Evolutionary conservation across 495 filamentous ascomycete genomes (phyloP), one percentile per base, ranked within the genome.

Genomic region (Aspergillus funiculosus): DNA sequence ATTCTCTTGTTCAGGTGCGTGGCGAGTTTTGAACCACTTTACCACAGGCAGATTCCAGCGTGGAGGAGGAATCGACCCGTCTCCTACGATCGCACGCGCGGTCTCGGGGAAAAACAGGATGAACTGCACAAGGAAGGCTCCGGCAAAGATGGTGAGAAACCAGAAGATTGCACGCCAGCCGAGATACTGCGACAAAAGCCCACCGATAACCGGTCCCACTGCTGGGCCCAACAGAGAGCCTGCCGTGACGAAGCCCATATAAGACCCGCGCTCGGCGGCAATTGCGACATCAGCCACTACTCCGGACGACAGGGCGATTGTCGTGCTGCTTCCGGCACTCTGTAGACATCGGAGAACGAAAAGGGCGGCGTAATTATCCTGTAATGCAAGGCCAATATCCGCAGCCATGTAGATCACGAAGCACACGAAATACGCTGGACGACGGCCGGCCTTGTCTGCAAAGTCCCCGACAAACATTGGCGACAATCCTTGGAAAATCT

Each of bases 141-240:
- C 75, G 13, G 72, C 64, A 26, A 78, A 62, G 46, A 87, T 86
- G 38, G 72, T 68, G 13, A 86, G 68, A 53, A 87, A 86, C 83
- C 83, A 87, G 61, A 90, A 90, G 42, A 85, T 81, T 21, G 77
- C 70, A 17, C 77, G 57, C 84, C 84, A 89, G 1, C 81, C 82
- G 2, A 87, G 69, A 50, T 77, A 82, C 40, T 85, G 69, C 4
- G 76, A 67, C 1, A 87, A 63, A 0, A 86, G 45, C 1, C 83
- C 84, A 3, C 84, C 85, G 19, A 88, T 70, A 0, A 83, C 71
- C 0, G 81, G 82, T 4, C 77, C 78, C 7, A 84, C 43, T 1
- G 75, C 63, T 0, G 79, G 77, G 0, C 76, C 80, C 17, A 61
- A 24, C 4, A 59, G 48, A 5, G 42, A 46, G n/a, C 64, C 62